Conservation (phyloP, 2,329 filamentous ascomycete genomes). For the Emmonsiellopsis sp. region DNA sequence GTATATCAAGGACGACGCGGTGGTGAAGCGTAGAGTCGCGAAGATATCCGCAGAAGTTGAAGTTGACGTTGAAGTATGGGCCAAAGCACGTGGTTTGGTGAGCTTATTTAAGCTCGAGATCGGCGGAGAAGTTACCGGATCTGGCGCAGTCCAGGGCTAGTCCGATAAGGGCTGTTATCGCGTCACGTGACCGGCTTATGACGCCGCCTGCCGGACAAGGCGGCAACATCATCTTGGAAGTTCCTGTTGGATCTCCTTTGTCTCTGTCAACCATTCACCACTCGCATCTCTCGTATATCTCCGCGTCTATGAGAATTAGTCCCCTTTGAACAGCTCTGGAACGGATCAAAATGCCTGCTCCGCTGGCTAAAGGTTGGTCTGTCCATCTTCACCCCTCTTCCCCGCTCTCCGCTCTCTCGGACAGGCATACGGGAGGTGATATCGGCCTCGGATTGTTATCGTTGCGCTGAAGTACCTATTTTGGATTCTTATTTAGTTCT, state of each 20-base stretch:
- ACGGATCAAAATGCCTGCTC: slow-evolving; percentile 32
- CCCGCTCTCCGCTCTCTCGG: slow-evolving; percentile 1
- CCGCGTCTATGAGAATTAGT: not conserved
- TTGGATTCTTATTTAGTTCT: not conserved
- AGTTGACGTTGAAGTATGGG: not conserved
- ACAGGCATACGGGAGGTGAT: not conserved
- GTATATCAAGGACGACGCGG: not conserved
- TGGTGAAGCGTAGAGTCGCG: not conserved
- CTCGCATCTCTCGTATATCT: not conserved
- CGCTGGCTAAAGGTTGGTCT: slow-evolving; percentile 38
- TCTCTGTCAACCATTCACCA: not conserved
- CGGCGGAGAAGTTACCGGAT: not conserved
- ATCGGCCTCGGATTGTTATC: slow-evolving; percentile 11
- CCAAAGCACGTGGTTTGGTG: not conserved
- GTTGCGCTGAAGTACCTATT: not conserved
- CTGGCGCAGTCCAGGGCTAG: not conserved
- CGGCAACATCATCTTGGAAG: slow-evolving; percentile 1
- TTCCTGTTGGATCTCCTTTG: not conserved
- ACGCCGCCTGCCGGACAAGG: not conserved
- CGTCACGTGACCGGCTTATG: not conserved
- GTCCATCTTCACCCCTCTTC: not conserved
- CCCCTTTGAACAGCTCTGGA: not conserved
- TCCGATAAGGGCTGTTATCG: not conserved
- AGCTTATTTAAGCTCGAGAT: not conserved
- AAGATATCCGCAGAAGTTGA: not conserved